Conservation (phyloP, 495 filamentous ascomycete species). For the Annulohypoxylon moriforme region DNA sequence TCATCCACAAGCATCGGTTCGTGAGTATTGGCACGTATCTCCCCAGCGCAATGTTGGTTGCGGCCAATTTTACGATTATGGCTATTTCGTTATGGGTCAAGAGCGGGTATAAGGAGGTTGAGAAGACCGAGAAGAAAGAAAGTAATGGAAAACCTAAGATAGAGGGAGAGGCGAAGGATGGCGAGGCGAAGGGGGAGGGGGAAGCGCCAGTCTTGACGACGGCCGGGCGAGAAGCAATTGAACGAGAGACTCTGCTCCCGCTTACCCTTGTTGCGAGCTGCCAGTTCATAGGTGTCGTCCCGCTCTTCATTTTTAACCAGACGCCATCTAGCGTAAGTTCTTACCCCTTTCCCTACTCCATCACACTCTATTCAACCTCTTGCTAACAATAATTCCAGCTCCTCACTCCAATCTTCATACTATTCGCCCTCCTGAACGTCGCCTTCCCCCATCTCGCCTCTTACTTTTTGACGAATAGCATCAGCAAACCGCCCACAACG, state of each 20-base stretch:
- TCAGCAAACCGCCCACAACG: conserved; percentile 56
- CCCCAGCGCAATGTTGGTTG: conserved; percentile 95
- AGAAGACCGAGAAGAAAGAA: conserved; percentile 26
- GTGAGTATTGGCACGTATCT: conserved; percentile 98
- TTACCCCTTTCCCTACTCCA: background rate
- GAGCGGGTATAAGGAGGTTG: conserved; percentile 67
- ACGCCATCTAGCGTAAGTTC: conserved; percentile 69
- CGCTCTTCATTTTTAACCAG: conserved; percentile 89
- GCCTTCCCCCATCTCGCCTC: conserved; percentile 70
- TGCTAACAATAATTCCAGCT: conserved; percentile 54
- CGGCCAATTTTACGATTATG: conserved; percentile 94
- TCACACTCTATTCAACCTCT: background rate
- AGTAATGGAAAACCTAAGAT: conserved; percentile 33
- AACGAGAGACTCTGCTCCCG: conserved; percentile 83
- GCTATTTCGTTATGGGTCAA: conserved; percentile 92
- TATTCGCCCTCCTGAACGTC: conserved; percentile 68
- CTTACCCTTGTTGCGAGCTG: conserved; percentile 74
- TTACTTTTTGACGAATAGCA: conserved; percentile 55
- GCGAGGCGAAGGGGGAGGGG: conserved; percentile 19
- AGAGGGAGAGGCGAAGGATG: conserved; percentile 24
- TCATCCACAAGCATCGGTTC: conserved; percentile 89
- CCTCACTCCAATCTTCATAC: conserved; percentile 67
- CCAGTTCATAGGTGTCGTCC: conserved; percentile 83
- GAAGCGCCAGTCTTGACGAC: conserved; percentile 39
- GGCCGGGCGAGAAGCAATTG: conserved; percentile 75